Base-by-base conservation (phyloP, 257 asterid genomes). In the Euphrasia confusa region DNA sequence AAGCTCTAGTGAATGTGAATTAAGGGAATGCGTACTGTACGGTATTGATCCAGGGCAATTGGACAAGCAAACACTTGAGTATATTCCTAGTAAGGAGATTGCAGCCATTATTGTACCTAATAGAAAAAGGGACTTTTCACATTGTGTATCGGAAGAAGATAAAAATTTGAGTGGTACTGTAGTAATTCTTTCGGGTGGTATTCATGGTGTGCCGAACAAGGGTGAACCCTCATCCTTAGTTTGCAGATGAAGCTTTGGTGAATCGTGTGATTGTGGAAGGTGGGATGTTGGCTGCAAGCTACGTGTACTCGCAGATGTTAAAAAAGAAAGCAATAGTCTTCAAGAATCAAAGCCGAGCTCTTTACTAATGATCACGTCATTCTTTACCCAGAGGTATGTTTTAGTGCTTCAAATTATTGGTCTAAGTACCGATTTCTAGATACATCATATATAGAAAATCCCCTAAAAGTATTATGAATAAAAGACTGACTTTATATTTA, bases 281-380 rank as follows among this genome's bases (percentile, higher is more conserved):
- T 93, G 99, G 99, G 99, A 93, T 64, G 75, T 83, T 1, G 99
- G 99, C 65, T 93, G 99, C 90, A 87, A 83, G 82, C 83, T 93
- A 48, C 80, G 78, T 59, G 58, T 93, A 53, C 96, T 93, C 17
- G 33, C 75, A 27, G 79, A 85, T 63, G 44, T 61, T 39, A 66
- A 75, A 24, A 72, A 74, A 70, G 70, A 48, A 52, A 44, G 71
- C 71, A 72, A 60, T 50, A 58, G 11, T 35, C 33, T 39, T 54
- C 76, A 53, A 61, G 68, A 69, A 30, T 60, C 75, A 28, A 37
- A 27, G 44, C 40, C 66, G 15, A 63, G 69, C 73, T 66, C 78
- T n/a, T n/a, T 50, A 30, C 55, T 64, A 33, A n/a, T 24, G 86
- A 80, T 68, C 72, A 63, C 17, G 30, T 80, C 63, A 74, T 67